Conservation (phyloP, 169 alveolate species). For the Perkinsus marinus region DNA sequence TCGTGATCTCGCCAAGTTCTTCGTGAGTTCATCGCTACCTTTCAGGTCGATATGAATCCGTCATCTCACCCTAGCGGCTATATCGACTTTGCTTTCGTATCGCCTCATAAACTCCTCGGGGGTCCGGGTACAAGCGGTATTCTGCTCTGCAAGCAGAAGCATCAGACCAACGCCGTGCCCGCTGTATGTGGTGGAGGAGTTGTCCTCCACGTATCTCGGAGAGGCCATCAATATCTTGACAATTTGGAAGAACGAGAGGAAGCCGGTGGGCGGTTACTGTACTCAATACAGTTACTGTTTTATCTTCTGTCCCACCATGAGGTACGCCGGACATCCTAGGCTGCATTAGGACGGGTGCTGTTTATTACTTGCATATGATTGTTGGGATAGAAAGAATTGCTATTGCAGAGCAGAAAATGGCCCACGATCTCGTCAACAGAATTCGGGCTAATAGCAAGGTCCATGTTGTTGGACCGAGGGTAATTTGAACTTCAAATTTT, state of each 20-base stretch:
- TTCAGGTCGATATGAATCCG: background rate
- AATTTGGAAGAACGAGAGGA: constrained; percentile 78
- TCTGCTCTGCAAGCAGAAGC: constrained; percentile 54
- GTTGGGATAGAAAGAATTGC: background rate
- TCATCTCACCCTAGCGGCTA: background rate
- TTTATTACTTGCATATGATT: constrained; percentile 28
- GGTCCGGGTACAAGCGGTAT: constrained; percentile 75
- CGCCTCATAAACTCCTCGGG: constrained; percentile 82
- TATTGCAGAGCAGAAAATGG: background rate
- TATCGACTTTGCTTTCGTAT: constrained; percentile 71
- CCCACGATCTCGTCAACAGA: background rate
- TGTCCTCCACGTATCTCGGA: constrained; percentile 71
- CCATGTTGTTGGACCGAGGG: background rate
- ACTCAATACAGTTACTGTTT: background rate
- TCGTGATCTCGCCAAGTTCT: background rate
- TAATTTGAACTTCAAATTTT: background rate
- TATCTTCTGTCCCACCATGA: background rate
- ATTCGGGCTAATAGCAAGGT: background rate
- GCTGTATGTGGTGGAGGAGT: constrained; percentile 68
- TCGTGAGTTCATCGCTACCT: no score
- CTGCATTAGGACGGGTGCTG: constrained; percentile 70
- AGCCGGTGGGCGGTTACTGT: constrained; percentile 35
- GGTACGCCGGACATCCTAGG: constrained; percentile 80
- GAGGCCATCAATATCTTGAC: constrained; percentile 57
- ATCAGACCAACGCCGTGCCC: constrained; percentile 50